phyloP scores from a whole-genome alignment of 148 eudicot genomes.

The Drosera capensis region DNA sequence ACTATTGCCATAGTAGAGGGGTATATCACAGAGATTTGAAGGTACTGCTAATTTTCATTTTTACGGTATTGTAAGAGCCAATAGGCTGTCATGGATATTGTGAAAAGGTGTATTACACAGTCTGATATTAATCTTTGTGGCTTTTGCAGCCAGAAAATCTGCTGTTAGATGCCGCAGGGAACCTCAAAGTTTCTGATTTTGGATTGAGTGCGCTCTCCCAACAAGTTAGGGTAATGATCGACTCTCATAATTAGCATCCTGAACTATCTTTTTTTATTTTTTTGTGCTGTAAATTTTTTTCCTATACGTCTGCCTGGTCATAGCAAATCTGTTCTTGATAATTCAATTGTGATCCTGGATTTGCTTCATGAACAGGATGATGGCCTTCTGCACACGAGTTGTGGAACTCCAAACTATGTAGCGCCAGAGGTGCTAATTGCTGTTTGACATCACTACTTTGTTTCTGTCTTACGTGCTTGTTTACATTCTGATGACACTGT shows the following conservation, averaged over 20 bases:
- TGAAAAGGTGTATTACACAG: too few species aligned
- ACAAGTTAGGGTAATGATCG: slow-evolving; percentile 78
- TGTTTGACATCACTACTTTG: neutral
- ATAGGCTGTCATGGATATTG: too few species aligned
- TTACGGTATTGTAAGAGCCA: too few species aligned
- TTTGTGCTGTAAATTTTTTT: neutral
- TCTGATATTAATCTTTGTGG: neutral
- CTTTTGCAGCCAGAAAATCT: slow-evolving; percentile 76
- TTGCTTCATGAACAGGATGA: slow-evolving; percentile 46
- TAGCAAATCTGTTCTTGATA: slow-evolving; percentile 3
- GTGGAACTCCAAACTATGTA: slow-evolving; percentile 98
- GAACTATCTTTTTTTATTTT: too few species aligned
- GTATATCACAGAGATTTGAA: slow-evolving; percentile 91
- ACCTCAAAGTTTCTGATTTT: slow-evolving; percentile 94
- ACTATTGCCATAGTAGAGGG: slow-evolving; percentile 98
- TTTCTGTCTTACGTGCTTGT: neutral
- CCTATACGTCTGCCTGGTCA: neutral
- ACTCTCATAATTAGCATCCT: neutral
- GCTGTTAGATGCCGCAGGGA: slow-evolving; percentile 64
- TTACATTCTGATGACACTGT: neutral
- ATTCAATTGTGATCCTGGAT: neutral
- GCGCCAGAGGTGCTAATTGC: slow-evolving; percentile 83
- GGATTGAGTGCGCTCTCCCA: slow-evolving; percentile 95
- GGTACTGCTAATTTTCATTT: slow-evolving; percentile 24
- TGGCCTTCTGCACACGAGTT: slow-evolving; percentile 94